Percentiles rank a stretch among this genome's conserved stretches.
These are phyloP conservation scores for Termitomyces sp. DNA, from an alignment of 768 basidiomycete genomes.

Conservation along the genomic window DNA sequence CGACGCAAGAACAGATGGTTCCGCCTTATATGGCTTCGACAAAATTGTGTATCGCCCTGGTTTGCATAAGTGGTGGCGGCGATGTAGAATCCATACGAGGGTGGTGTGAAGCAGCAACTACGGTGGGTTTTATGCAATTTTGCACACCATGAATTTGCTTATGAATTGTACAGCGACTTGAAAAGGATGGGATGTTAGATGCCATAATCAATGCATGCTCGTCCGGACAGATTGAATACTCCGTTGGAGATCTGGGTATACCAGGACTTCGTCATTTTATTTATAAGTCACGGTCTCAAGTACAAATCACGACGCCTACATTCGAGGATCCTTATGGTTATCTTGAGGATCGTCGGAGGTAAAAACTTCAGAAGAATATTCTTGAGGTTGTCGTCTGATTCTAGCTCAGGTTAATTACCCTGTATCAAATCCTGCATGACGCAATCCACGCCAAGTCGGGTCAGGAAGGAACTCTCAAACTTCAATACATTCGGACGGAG, in stretches of 20 bases:
- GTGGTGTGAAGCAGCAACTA: constrained; percentile 69
- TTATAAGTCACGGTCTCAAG: constrained; percentile 87
- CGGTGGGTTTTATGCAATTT: constrained; percentile 38
- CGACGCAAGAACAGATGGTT: constrained; percentile 8
- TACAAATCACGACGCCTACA: constrained; percentile 84
- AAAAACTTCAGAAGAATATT: constrained; percentile 15
- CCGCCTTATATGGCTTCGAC: neutral
- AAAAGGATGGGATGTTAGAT: constrained; percentile 52
- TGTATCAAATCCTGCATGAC: constrained; percentile 88
- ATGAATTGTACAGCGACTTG: constrained; percentile 50
- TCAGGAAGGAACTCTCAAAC: constrained; percentile 74
- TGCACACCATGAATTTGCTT: neutral
- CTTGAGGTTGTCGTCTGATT: neutral
- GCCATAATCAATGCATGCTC: constrained; percentile 46
- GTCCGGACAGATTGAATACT: constrained; percentile 56
- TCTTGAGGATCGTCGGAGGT: constrained; percentile 60
- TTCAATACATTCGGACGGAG: constrained; percentile 84
- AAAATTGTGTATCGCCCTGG: constrained; percentile 54
- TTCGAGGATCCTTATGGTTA: constrained; percentile 85
- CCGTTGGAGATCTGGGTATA: constrained; percentile 74
- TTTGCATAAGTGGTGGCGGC: constrained; percentile 77
- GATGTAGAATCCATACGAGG: constrained; percentile 82
- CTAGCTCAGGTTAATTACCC: constrained; percentile 62
- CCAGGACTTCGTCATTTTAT: constrained; percentile 92
- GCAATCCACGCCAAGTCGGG: constrained; percentile 88